A percentile compares a stretch with the other conserved stretches of the same genome.
Evolutionary conservation across 148 eudicot species (phyloP).

Genomic region (Talinum fruticosum): DNA sequence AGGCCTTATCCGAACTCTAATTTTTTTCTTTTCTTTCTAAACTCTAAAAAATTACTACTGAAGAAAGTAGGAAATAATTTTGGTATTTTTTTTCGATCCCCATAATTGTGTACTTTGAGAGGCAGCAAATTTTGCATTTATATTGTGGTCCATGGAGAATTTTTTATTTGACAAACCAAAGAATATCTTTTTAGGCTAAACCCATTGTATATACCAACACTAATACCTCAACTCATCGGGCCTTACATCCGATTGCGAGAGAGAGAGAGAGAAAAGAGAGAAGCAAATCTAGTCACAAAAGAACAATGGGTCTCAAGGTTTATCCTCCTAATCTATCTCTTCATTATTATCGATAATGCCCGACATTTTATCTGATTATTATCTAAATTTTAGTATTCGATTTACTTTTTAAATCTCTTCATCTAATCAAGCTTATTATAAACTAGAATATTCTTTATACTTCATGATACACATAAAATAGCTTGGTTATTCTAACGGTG

Average conservation of each 20-base stretch:
- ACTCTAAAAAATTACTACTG: no score
- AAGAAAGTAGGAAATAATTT: not conserved
- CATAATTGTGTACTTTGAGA: not conserved
- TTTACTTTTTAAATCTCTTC: not conserved
- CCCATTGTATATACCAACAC: slow-evolving; percentile 1
- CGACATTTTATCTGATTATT: not conserved
- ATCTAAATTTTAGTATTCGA: not conserved
- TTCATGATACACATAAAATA: no score
- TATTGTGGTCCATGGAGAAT: not conserved
- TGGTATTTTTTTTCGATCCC: not conserved
- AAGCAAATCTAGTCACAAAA: not conserved
- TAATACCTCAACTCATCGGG: not conserved
- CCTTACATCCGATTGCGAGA: not conserved
- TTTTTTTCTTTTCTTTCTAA: no score
- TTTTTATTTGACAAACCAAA: not conserved
- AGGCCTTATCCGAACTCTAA: no score
- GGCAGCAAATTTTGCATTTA: not conserved
- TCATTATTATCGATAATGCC: not conserved
- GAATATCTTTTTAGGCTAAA: not conserved
- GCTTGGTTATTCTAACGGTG: no score
- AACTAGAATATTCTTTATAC: no score
- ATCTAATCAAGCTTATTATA: no score
- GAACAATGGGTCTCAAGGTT: slow-evolving; percentile 27
- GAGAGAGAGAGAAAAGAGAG: not conserved
- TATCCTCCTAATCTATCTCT: not conserved